Conservation (phyloP, 148 eudicot genomes). For the Vaccinium macrocarpon region DNA sequence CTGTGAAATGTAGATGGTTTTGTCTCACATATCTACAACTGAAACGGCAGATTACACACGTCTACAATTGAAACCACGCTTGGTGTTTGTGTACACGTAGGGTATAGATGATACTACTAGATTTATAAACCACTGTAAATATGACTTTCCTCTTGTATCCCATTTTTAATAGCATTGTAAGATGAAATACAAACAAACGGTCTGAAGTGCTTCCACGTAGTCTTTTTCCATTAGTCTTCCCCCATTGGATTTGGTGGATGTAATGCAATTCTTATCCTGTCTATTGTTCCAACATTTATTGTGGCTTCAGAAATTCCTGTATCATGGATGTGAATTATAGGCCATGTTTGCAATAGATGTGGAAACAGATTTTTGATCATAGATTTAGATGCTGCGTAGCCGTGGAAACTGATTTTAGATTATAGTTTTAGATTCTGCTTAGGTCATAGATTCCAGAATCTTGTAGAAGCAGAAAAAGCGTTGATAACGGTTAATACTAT, state of each 20-base stretch:
- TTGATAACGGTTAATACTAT: too few relatives aligned
- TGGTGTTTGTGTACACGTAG: background rate
- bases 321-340: background rate
- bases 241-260: background rate
- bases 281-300: too few relatives aligned
- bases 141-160: background rate
- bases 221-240: background rate
- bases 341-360: too few relatives aligned
- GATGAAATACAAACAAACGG: background rate
- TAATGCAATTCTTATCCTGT: background rate
- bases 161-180: constrained; percentile 6
- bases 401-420: too few relatives aligned
- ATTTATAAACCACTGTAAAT: constrained; percentile 2
- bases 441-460: too few relatives aligned
- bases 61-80: background rate
- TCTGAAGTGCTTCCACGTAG: background rate
- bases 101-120: background rate
- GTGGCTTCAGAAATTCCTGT: background rate
- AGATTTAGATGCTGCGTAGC: too few relatives aligned
- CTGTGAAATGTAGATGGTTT: background rate
- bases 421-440: too few relatives aligned
- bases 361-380: too few relatives aligned
- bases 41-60: background rate
- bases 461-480: too few relatives aligned
- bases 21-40: background rate